Evolutionary conservation across 169 alveolate genomes (phyloP).

Genomic region (Cryptosporidium baileyi): DNA sequence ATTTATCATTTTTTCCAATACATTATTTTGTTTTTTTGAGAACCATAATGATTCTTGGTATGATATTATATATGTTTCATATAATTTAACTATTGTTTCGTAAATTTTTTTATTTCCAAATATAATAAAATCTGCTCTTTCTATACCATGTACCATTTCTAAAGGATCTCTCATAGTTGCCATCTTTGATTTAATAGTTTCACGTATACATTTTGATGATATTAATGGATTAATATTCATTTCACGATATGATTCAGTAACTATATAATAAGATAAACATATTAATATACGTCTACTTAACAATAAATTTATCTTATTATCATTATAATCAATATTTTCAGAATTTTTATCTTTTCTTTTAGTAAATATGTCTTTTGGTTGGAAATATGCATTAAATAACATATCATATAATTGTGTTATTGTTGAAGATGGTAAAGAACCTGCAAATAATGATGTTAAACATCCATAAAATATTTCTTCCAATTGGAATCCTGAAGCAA

Average conservation of each 20-base stretch:
- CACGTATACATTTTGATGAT: conserved; percentile 65
- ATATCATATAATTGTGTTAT: conserved; percentile 57
- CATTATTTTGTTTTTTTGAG: conserved; percentile 55
- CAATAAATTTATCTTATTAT: conserved; percentile 29
- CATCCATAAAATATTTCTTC: conserved; percentile 55
- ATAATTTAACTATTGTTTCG: conserved; percentile 35
- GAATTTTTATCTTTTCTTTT: neutral
- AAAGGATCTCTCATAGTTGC: conserved; percentile 68
- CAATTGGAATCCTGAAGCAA: conserved; percentile 66
- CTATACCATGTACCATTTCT: conserved; percentile 68
- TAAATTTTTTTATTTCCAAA: conserved; percentile 61
- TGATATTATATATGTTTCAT: conserved; percentile 54
- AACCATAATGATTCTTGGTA: conserved; percentile 67
- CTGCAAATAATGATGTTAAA: conserved; percentile 60
- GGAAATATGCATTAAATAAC: conserved; percentile 60
- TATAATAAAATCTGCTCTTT: conserved; percentile 67
- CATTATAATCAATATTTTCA: conserved; percentile 1
- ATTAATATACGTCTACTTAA: conserved; percentile 54
- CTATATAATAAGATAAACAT: conserved; percentile 40
- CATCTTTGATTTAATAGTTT: conserved; percentile 55
- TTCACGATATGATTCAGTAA: conserved; percentile 71
- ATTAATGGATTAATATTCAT: conserved; percentile 56
- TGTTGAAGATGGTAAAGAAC: conserved; percentile 62
- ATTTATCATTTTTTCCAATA: conserved; percentile 59
- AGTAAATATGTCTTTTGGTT: conserved; percentile 48